Evolutionary conservation across 2,329 filamentous ascomycete species (phyloP).

Genomic region (Paraphaeosphaeria minitans): DNA sequence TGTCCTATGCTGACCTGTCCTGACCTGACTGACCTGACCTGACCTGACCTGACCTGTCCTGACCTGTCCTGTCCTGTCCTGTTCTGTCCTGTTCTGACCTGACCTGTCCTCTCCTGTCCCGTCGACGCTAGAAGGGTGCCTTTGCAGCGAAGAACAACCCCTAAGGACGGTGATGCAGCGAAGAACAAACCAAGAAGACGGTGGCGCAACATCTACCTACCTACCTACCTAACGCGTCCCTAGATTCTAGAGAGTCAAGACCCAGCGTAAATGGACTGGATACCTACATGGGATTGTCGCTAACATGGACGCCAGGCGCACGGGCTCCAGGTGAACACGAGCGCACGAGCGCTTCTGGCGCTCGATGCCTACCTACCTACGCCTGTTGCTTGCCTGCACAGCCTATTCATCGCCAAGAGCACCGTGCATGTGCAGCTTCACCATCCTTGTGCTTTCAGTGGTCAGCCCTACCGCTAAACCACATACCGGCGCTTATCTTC

Average conservation of each 20-base stretch:
- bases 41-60: too few relatives aligned
- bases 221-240: neutral
- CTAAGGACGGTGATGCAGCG: neutral
- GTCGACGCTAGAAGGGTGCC: neutral
- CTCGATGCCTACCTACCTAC: too few relatives aligned
- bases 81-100: too few relatives aligned
- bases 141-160: neutral
- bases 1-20: too few relatives aligned
- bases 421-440: neutral
- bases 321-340: neutral
- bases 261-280: too few relatives aligned
- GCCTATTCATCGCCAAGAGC: conserved; percentile 5
- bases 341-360: neutral
- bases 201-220: neutral
- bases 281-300: neutral
- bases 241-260: neutral
- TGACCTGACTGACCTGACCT: too few relatives aligned
- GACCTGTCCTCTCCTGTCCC: too few relatives aligned
- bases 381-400: conserved; percentile 1
- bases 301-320: neutral
- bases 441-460: neutral
- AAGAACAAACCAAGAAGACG: neutral
- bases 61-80: too few relatives aligned
- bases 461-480: conserved; percentile 1
- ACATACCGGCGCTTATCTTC: neutral